These are phyloP conservation scores for Mycena epipterygia DNA, from an alignment of 768 basidiomycete genomes.

Conservation along the genomic window DNA sequence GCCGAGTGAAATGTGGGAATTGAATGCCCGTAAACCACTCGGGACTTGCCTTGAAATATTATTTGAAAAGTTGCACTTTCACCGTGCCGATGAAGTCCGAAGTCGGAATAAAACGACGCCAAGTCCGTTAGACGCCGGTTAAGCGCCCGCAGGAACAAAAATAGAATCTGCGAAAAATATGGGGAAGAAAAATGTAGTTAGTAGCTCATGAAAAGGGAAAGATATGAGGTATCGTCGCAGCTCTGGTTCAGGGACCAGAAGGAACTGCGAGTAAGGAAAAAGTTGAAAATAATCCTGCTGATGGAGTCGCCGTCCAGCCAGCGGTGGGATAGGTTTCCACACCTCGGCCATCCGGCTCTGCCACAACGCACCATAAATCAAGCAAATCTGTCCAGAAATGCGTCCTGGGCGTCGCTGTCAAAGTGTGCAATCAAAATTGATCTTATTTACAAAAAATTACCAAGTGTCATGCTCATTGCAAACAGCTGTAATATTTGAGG, in stretches of 20 bases:
- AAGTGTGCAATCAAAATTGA: no score
- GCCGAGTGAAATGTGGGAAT: no score
- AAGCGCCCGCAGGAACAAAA: not conserved
- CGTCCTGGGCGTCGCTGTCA: no score
- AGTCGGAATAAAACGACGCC: not conserved
- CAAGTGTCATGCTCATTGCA: no score
- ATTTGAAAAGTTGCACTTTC: not conserved
- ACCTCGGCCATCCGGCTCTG: no score
- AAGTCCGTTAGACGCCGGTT: not conserved
- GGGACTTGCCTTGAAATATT: not conserved
- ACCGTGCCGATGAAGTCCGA: not conserved
- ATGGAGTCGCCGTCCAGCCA: constrained; percentile 1
- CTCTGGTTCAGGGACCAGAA: not conserved
- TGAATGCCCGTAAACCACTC: not conserved
- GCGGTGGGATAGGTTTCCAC: not conserved
- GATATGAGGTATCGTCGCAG: not conserved
- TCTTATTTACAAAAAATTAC: no score
- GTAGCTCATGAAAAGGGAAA: not conserved
- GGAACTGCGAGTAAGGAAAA: not conserved
- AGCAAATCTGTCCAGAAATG: no score
- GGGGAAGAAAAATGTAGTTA: not conserved
- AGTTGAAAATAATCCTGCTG: not conserved
- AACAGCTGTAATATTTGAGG: no score
- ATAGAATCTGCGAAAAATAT: not conserved
- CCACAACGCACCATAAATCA: no score